Conservation (phyloP, 2,329 filamentous ascomycete species). For the Aspergillus caelatus region DNA sequence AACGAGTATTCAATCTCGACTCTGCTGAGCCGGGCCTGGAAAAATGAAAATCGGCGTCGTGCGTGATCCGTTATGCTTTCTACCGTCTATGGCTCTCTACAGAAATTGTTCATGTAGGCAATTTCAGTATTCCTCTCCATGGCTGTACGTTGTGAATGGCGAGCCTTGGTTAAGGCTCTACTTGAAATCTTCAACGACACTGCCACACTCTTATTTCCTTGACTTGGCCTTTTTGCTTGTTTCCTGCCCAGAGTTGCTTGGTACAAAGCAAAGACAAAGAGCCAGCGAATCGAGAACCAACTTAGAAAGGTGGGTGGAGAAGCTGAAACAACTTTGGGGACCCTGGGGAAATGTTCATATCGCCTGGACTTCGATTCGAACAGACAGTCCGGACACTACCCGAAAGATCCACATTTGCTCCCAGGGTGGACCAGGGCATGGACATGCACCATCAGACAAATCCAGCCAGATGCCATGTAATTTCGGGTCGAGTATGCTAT, state of each 20-base stretch:
- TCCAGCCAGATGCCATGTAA: not conserved
- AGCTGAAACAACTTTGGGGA: not conserved
- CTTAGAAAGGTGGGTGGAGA: not conserved
- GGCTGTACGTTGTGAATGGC: not conserved
- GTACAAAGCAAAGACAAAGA: not conserved
- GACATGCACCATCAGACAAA: not conserved
- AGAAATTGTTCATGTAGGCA: not conserved
- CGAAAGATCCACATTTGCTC: not conserved
- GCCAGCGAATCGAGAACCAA: not conserved
- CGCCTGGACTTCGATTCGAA: not conserved
- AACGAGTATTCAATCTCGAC: not conserved
- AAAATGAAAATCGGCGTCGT: too few species aligned
- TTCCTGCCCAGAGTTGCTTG: constrained; percentile 3
- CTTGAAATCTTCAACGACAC: not conserved
- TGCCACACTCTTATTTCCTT: not conserved
- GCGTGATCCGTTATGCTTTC: accelerated
- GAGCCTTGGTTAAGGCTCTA: too few species aligned
- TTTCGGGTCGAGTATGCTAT: not conserved
- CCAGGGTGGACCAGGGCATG: not conserved
- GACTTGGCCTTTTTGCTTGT: constrained; percentile 4
- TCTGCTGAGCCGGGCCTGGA: not conserved
- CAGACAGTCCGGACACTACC: not conserved
- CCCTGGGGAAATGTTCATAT: not conserved
- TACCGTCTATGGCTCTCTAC: not conserved
- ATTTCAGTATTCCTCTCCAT: not conserved